Percentiles rank a stretch among this genome's conserved stretches.
phyloP scores from a whole-genome alignment of 2,329 filamentous ascomycete species.

The Clarireedia hainanense region DNA sequence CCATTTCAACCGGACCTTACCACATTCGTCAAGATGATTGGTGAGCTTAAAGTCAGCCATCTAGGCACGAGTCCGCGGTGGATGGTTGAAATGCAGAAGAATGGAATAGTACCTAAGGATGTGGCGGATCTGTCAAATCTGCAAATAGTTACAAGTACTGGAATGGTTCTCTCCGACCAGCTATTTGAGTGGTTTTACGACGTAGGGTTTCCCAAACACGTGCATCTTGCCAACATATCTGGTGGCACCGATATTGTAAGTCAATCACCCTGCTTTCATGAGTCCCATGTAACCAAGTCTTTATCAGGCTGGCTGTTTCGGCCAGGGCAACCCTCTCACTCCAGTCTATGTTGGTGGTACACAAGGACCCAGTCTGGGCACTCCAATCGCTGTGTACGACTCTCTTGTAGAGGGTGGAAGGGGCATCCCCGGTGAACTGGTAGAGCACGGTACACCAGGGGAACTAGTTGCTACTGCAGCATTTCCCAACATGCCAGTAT shows the following conservation, averaged over 20 bases:
- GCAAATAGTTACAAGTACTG: slow-evolving; percentile 59
- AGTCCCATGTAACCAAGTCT: neutral
- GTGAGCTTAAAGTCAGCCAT: slow-evolving; percentile 58
- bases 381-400: slow-evolving; percentile 54
- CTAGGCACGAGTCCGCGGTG: slow-evolving; percentile 72
- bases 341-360: slow-evolving; percentile 56
- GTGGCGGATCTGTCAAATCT: slow-evolving; percentile 51
- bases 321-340: slow-evolving; percentile 55
- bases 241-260: slow-evolving; percentile 70
- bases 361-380: slow-evolving; percentile 44
- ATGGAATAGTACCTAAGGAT: slow-evolving; percentile 52
- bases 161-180: slow-evolving; percentile 72
- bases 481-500: slow-evolving; percentile 70
- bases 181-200: slow-evolving; percentile 74
- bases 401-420: slow-evolving; percentile 42
- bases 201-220: slow-evolving; percentile 53
- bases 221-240: slow-evolving; percentile 66
- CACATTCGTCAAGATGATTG: slow-evolving; percentile 54
- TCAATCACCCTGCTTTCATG: neutral
- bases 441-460: slow-evolving; percentile 56
- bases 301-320: slow-evolving; percentile 44
- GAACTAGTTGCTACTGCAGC: slow-evolving; percentile 64
- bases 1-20: slow-evolving; percentile 65
- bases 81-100: slow-evolving; percentile 64
- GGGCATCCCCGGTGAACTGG: slow-evolving; percentile 32